These are phyloP conservation scores for Fusarium brevicatenulatum DNA, from an alignment of 2,329 filamentous ascomycete genomes.

Conservation along the genomic window DNA sequence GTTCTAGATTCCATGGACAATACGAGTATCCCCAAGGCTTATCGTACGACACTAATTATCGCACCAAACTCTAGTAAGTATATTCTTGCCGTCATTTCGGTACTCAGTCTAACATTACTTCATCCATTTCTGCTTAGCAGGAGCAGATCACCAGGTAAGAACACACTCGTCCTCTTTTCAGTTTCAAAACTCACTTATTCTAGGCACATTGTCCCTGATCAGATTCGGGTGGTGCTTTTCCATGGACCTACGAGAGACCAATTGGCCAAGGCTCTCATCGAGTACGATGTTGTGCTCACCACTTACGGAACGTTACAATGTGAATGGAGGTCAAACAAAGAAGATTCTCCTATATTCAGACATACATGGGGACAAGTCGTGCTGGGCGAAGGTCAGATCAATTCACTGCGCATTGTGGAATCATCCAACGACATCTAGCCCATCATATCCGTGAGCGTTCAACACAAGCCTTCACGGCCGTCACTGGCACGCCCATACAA, in stretches of 20 bases:
- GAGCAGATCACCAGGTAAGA: not conserved
- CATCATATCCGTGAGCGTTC: not conserved
- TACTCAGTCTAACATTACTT: fast-evolving
- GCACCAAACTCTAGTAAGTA: not conserved
- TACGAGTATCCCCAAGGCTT: fast-evolving
- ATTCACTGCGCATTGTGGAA: fast-evolving
- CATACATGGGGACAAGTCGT: not conserved
- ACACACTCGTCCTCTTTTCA: too few species aligned
- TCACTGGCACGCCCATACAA: not conserved
- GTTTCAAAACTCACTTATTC: not conserved
- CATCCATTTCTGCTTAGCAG: not conserved
- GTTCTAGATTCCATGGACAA: not conserved
- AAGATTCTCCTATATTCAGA: not conserved
- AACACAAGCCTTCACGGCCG: not conserved
- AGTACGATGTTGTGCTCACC: not conserved
- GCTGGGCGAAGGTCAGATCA: not conserved
- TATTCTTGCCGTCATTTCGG: fast-evolving
- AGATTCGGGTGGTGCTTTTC: not conserved
- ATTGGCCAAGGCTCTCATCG: not conserved
- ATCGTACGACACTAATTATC: not conserved
- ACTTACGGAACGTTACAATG: not conserved
- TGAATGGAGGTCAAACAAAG: not conserved
- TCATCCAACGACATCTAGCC: not conserved
- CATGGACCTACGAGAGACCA: not conserved
- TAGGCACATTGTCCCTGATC: not conserved